Evolutionary conservation across 2,329 filamentous ascomycete genomes (phyloP).

Genomic region (Neopestalotiopsis rosae): DNA sequence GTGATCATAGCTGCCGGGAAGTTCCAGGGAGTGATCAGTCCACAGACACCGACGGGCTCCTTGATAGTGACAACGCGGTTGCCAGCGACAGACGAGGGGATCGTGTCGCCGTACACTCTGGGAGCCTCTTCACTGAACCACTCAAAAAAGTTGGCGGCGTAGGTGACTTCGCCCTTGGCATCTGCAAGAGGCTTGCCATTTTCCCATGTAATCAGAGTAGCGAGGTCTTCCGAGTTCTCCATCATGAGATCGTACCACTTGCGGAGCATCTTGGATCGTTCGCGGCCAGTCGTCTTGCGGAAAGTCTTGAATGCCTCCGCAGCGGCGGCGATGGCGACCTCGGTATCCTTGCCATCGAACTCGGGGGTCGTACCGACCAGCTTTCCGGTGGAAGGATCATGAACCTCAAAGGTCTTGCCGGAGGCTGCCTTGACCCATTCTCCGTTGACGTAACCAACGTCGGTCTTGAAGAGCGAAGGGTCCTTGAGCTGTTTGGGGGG

Average conservation of each 20-base stretch:
- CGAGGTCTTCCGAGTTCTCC: conserved; percentile 80
- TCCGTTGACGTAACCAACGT: conserved; percentile 86
- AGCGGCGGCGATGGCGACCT: conserved; percentile 84
- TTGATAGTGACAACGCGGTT: conserved; percentile 81
- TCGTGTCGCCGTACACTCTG: conserved; percentile 75
- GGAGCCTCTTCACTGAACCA: conserved; percentile 85
- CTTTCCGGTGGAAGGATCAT: conserved; percentile 82
- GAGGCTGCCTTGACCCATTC: conserved; percentile 88
- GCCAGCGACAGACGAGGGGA: conserved; percentile 70
- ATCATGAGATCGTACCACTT: conserved; percentile 84
- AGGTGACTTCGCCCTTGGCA: conserved; percentile 73
- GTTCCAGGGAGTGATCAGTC: conserved; percentile 88
- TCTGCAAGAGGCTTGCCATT: conserved; percentile 86
- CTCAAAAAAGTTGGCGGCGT: conserved; percentile 78
- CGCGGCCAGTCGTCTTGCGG: conserved; percentile 72
- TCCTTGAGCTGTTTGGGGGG: conserved; percentile 68
- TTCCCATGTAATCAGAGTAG: conserved; percentile 85
- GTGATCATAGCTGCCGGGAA: conserved; percentile 82
- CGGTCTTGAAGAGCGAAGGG: conserved; percentile 81
- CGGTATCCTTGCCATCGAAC: conserved; percentile 78
- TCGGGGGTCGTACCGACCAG: conserved; percentile 86
- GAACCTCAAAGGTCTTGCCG: conserved; percentile 89
- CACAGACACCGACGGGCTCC: conserved; percentile 84
- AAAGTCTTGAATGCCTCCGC: conserved; percentile 75
- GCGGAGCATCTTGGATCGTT: conserved; percentile 75